Conservation (phyloP, 108 stramenopile species). For the Cyclostephanos invisitatus region DNA sequence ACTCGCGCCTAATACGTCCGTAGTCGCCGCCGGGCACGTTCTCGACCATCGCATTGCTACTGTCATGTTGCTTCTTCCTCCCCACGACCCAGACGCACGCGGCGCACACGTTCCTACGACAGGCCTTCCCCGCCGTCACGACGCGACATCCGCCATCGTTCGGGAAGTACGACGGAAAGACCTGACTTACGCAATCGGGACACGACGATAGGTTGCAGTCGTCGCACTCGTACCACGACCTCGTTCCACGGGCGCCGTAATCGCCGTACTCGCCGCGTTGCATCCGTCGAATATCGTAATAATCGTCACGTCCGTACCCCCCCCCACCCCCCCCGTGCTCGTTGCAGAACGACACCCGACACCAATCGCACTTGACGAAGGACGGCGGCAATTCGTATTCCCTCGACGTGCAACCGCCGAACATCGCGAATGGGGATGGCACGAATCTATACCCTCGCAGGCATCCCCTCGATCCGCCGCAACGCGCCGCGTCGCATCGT, state of each 20-base stretch:
- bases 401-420: too few species aligned
- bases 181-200: slow-evolving; percentile 13
- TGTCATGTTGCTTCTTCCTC: background rate
- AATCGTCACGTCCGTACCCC: background rate
- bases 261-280: background rate
- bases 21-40: slow-evolving; percentile 14
- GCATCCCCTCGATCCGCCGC: slow-evolving; percentile 39
- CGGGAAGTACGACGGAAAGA: background rate
- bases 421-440: too few species aligned
- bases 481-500: slow-evolving; percentile 16
- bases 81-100: slow-evolving; percentile 13
- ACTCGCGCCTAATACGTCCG: background rate
- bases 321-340: slow-evolving; percentile 10
- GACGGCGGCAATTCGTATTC: slow-evolving; percentile 8
- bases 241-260: background rate
- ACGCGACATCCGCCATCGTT: background rate
- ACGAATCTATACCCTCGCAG: slow-evolving; percentile 33
- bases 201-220: slow-evolving; percentile 30
- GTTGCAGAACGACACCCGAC: slow-evolving; percentile 30
- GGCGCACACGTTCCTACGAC: slow-evolving; percentile 4
- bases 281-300: background rate
- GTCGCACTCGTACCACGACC: slow-evolving; percentile 40
- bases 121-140: slow-evolving; percentile 6
- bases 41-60: background rate
- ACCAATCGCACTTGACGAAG: slow-evolving; percentile 26